A percentile compares a stretch with the other conserved stretches of the same genome.
Conservation (phyloP, 2,329 filamentous ascomycete genomes). For the Alternaria viburni region DNA sequence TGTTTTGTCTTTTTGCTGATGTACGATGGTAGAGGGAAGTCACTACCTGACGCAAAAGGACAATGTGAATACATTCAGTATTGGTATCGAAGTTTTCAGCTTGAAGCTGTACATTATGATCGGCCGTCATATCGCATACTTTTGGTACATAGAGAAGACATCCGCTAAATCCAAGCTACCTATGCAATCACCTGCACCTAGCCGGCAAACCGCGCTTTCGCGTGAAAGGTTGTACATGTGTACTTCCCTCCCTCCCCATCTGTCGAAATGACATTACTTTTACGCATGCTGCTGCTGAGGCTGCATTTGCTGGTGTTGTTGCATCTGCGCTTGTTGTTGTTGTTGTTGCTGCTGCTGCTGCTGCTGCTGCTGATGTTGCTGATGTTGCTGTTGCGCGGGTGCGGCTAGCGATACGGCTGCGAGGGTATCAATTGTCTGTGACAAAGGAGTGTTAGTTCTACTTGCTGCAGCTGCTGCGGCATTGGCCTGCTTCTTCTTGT, state of each 20-base stretch:
- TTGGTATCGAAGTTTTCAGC: neutral
- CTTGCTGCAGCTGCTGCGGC: neutral
- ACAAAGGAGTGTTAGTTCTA: constrained; percentile 4
- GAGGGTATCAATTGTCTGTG: constrained; percentile 5
- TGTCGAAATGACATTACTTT: neutral
- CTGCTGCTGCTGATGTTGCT: neutral
- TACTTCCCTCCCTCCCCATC: neutral
- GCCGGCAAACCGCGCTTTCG: neutral
- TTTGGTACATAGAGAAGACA: neutral
- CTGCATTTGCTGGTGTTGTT: neutral
- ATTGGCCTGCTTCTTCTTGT: constrained; percentile 13
- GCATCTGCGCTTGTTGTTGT: neutral
- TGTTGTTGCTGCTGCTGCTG: neutral
- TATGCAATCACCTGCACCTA: neutral
- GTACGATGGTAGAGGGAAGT: too few relatives aligned
- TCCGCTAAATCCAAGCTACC: neutral
- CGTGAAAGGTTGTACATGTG: neutral
- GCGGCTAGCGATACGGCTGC: constrained; percentile 8
- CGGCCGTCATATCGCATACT: neutral
- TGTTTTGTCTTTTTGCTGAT: too few relatives aligned
- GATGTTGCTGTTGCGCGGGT: constrained; percentile 1
- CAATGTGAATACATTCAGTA: neutral
- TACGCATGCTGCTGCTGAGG: neutral
- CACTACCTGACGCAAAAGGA: too few relatives aligned
- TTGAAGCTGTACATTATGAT: neutral